Evolutionary conservation across 192 early-diverging fungal species (phyloP).

Genomic region (Funneliformis mosseae): DNA sequence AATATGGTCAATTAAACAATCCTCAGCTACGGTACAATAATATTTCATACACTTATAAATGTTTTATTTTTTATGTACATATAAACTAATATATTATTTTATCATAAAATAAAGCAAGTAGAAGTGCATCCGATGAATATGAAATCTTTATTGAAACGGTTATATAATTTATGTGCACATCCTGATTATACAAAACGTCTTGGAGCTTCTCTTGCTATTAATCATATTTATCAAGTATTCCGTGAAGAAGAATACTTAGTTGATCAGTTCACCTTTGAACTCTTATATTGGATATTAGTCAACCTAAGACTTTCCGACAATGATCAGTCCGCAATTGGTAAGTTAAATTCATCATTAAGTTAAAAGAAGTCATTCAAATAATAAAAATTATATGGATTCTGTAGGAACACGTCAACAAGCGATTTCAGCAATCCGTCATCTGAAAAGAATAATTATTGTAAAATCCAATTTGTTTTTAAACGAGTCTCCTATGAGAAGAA

Average conservation of each 20-base stretch:
- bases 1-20: conserved; percentile 76
- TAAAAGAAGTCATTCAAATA: background rate
- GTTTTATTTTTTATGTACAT: background rate
- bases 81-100: conserved; percentile 25
- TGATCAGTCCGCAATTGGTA: conserved; percentile 63
- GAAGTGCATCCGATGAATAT: conserved; percentile 65
- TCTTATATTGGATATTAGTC: conserved; percentile 67
- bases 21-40: conserved; percentile 42
- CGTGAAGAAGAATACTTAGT: conserved; percentile 67
- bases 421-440: conserved; percentile 55
- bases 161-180: conserved; percentile 66
- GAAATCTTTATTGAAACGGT: conserved; percentile 68
- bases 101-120: conserved; percentile 35
- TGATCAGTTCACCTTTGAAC: conserved; percentile 68
- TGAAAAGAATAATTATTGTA: conserved; percentile 61
- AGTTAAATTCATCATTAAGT: background rate
- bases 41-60: background rate
- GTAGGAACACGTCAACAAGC: conserved; percentile 58
- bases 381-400: background rate
- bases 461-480: conserved; percentile 56
- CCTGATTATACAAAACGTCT: conserved; percentile 64
- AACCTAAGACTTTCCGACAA: conserved; percentile 60
- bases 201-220: conserved; percentile 69
- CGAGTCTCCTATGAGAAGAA: conserved; percentile 42
- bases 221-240: conserved; percentile 68